Evolutionary conservation across 1,284 basidiomycete genomes (phyloP).

Genomic region (Pseudozyma hubeiensis): DNA sequence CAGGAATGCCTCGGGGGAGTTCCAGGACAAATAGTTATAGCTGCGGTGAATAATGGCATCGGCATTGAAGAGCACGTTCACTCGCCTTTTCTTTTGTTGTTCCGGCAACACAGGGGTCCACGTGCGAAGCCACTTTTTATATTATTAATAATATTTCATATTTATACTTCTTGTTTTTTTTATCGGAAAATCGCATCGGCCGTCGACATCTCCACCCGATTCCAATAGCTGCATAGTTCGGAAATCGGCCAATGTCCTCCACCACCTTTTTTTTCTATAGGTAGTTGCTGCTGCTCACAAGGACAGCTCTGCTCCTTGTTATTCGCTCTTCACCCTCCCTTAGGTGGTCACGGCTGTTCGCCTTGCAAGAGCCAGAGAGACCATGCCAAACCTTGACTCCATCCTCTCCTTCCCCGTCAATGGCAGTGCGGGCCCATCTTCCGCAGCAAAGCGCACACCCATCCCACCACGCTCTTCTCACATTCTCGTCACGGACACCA

Average conservation of each 20-base stretch:
- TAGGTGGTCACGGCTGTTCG: neutral
- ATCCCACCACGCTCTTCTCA: constrained; percentile 50
- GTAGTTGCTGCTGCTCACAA: constrained; percentile 10
- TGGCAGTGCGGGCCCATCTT: constrained; percentile 15
- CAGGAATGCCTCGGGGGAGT: no score
- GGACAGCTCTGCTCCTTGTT: neutral
- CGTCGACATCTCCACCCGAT: neutral
- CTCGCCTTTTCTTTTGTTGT: neutral
- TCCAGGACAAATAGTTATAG: neutral
- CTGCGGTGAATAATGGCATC: neutral
- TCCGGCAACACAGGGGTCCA: neutral
- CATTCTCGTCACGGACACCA: constrained; percentile 52
- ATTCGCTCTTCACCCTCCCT: neutral
- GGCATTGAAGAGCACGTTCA: constrained; percentile 25
- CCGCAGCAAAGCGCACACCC: constrained; percentile 16
- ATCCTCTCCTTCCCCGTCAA: constrained; percentile 38
- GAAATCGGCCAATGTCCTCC: neutral
- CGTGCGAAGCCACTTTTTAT: neutral
- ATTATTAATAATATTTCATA: no score
- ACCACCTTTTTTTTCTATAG: neutral
- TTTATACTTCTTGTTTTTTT: no score
- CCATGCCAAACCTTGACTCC: constrained; percentile 48
- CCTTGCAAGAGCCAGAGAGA: neutral
- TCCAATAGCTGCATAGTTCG: neutral
- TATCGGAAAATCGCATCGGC: neutral